These are phyloP conservation scores for Leccinellum albellum DNA, from an alignment of 768 basidiomycete species.

Conservation along the genomic window DNA sequence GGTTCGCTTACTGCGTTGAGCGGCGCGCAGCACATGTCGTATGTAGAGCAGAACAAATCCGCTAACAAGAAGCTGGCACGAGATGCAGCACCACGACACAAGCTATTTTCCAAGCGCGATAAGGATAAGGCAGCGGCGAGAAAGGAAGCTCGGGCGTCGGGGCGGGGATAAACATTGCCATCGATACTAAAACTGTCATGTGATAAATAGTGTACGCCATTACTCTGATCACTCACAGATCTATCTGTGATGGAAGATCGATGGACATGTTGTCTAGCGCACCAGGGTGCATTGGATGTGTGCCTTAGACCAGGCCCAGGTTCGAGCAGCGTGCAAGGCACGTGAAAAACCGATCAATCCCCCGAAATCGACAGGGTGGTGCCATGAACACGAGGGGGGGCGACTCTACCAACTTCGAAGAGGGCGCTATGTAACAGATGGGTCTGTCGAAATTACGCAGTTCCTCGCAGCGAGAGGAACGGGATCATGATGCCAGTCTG, in stretches of 20 bases:
- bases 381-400: slow-evolving; percentile 24
- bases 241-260: slow-evolving; percentile 7
- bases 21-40: slow-evolving; percentile 90
- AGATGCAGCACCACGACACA: slow-evolving; percentile 57
- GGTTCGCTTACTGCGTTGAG: slow-evolving; percentile 81
- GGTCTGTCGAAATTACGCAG: not conserved
- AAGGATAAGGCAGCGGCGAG: slow-evolving; percentile 61
- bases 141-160: slow-evolving; percentile 39
- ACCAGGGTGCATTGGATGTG: slow-evolving; percentile 12
- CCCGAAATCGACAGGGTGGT: slow-evolving; percentile 28
- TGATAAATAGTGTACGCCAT: slow-evolving; percentile 13
- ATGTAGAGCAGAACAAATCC: slow-evolving; percentile 87
- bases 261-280: slow-evolving; percentile 13
- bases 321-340: slow-evolving; percentile 21
- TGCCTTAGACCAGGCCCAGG: slow-evolving; percentile 25
- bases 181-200: slow-evolving; percentile 1
- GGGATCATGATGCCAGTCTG: not conserved
- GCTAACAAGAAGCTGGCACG: slow-evolving; percentile 76
- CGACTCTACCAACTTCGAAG: slow-evolving; percentile 5
- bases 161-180: slow-evolving; percentile 22
- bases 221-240: slow-evolving; percentile 14
- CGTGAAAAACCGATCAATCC: slow-evolving; percentile 28
- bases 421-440: slow-evolving; percentile 5
- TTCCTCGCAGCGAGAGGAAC: not conserved
- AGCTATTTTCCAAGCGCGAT: slow-evolving; percentile 79